Conservation (phyloP, 257 asterid genomes). For the Przewalskia tangutica region DNA sequence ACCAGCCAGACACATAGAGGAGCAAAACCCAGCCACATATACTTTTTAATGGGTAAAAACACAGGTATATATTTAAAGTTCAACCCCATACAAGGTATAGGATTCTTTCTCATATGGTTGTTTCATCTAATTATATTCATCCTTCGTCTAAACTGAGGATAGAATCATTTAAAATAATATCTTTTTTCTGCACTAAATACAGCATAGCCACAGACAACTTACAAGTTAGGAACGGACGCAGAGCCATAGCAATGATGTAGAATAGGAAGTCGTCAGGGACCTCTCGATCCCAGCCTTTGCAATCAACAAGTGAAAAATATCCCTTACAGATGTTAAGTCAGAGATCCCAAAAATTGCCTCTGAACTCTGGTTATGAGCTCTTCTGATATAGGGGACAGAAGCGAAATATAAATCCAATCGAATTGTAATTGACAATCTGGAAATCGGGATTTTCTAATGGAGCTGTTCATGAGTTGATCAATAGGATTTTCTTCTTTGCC, state of each 20-base stretch:
- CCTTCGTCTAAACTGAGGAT: neutral
- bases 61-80: neutral
- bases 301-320: neutral
- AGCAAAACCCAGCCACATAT: too few relatives aligned
- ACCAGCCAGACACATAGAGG: too few relatives aligned
- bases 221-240: neutral
- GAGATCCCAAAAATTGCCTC: neutral
- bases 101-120: neutral
- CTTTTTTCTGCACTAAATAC: neutral
- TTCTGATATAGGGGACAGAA: neutral
- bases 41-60: too few relatives aligned
- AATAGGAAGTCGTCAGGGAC: neutral
- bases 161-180: neutral
- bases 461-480: neutral
- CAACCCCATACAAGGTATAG: neutral
- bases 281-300: neutral
- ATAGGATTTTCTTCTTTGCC: neutral
- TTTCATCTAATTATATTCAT: neutral
- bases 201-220: neutral
- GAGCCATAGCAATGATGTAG: neutral
- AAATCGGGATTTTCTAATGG: neutral
- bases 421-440: neutral
- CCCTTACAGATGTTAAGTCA: neutral
- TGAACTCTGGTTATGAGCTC: neutral
- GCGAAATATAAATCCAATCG: neutral